These are phyloP conservation scores for Anisodus acutangulus DNA, from an alignment of 257 asterid genomes.

Conservation along the genomic window DNA sequence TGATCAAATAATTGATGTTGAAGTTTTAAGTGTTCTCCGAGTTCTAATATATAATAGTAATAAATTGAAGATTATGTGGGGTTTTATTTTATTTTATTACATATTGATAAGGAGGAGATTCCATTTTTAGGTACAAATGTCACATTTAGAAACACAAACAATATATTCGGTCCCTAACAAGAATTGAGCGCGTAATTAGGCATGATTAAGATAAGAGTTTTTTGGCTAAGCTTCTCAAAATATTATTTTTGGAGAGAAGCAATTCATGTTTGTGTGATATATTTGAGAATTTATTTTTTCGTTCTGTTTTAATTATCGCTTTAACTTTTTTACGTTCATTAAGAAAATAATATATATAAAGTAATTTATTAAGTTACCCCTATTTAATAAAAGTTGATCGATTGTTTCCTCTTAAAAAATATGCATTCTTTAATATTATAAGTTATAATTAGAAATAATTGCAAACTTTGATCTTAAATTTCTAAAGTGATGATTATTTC, in stretches of 20 bases:
- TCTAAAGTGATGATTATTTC: no score
- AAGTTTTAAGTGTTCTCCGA: neutral
- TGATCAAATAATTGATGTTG: slow-evolving; percentile 3
- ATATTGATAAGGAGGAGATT: neutral
- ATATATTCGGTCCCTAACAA: neutral
- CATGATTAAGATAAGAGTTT: neutral
- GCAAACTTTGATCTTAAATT: no score
- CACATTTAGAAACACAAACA: neutral
- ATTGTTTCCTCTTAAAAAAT: no score
- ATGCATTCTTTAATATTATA: no score
- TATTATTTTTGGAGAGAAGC: neutral
- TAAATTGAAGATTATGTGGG: neutral
- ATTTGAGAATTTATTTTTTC: neutral
- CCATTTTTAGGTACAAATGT: neutral
- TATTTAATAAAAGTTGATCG: no score
- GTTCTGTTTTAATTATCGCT: no score
- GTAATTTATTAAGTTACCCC: no score
- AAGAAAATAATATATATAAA: no score
- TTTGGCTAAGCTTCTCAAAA: neutral
- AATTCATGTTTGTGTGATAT: neutral
- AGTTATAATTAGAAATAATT: no score
- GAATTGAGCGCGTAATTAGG: neutral
- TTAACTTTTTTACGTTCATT: no score
- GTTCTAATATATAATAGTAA: neutral
- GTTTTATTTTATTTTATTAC: neutral